Evolutionary conservation across 202 grass and related monocot genomes (phyloP).

Genomic region (Sporobolus alterniflorus): DNA sequence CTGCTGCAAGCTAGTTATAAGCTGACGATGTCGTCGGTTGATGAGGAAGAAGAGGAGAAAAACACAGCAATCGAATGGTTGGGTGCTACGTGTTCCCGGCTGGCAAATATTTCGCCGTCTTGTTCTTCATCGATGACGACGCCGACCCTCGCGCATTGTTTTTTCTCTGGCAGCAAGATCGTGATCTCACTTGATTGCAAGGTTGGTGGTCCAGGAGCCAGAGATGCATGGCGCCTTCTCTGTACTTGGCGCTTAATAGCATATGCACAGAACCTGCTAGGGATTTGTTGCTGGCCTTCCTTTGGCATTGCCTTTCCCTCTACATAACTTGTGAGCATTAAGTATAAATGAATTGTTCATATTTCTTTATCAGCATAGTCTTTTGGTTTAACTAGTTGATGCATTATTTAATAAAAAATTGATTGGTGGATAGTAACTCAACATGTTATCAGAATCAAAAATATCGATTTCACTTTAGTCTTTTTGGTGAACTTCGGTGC

Average conservation of each 20-base stretch:
- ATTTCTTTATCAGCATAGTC: too few relatives aligned
- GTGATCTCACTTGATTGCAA: neutral
- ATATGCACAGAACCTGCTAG: neutral
- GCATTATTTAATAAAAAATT: too few relatives aligned
- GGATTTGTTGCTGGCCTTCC: too few relatives aligned
- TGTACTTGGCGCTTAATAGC: neutral
- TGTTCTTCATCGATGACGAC: constrained; percentile 2
- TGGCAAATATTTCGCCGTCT: constrained; percentile 26
- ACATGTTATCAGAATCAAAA: too few relatives aligned
- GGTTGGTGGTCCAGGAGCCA: neutral
- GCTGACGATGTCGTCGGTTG: neutral
- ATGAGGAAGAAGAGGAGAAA: neutral
- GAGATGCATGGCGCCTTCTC: neutral
- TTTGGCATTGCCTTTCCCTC: too few relatives aligned
- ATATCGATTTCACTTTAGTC: too few relatives aligned
- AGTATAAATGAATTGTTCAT: too few relatives aligned
- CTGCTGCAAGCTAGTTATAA: neutral
- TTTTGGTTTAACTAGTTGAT: too few relatives aligned
- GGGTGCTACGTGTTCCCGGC: neutral
- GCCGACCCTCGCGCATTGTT: neutral
- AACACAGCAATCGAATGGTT: neutral
- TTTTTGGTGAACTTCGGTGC: too few relatives aligned
- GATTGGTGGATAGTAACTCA: too few relatives aligned
- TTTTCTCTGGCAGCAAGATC: neutral
- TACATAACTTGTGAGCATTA: too few relatives aligned